phyloP scores from a whole-genome alignment of 1,284 basidiomycete species.

The Testicularia cyperi region DNA sequence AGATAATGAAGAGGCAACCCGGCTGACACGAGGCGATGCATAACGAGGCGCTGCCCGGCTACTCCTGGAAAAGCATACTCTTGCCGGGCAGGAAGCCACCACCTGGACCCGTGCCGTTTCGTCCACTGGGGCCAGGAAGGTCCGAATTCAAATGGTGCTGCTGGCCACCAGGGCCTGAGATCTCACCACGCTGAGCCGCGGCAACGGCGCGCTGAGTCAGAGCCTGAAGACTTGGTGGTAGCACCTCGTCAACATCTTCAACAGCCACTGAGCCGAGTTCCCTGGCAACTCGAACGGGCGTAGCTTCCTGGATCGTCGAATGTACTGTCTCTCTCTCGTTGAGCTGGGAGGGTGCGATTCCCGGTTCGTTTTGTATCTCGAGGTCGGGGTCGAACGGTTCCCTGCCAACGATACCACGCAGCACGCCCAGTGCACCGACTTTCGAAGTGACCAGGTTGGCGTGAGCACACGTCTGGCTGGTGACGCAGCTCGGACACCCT shows the following conservation, averaged over 20 bases:
- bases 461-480: constrained; percentile 39
- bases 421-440: constrained; percentile 52
- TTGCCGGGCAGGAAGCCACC: constrained; percentile 33
- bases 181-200: constrained; percentile 5
- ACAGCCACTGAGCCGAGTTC: constrained; percentile 27
- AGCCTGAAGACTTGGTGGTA: constrained; percentile 33
- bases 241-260: constrained; percentile 32
- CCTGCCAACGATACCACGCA: constrained; percentile 51
- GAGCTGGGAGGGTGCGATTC: constrained; percentile 22
- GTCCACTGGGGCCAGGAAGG: constrained; percentile 3
- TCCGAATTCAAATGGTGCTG: no score
- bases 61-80: constrained; percentile 35
- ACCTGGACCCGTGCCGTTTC: constrained; percentile 18
- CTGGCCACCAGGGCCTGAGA: background rate
- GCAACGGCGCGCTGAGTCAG: constrained; percentile 13
- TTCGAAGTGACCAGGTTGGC: constrained; percentile 55
- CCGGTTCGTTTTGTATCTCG: constrained; percentile 43
- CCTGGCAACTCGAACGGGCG: constrained; percentile 27
- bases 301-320: constrained; percentile 33
- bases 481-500: constrained; percentile 75
- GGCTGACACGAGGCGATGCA: no score
- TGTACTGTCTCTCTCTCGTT: constrained; percentile 21
- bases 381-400: constrained; percentile 49
- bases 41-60: no score
- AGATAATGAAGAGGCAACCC: no score